A percentile compares a stretch with the other conserved stretches of the same genome.
Conservation (phyloP, 495 filamentous ascomycete species). For the Lepraria neglecta region DNA sequence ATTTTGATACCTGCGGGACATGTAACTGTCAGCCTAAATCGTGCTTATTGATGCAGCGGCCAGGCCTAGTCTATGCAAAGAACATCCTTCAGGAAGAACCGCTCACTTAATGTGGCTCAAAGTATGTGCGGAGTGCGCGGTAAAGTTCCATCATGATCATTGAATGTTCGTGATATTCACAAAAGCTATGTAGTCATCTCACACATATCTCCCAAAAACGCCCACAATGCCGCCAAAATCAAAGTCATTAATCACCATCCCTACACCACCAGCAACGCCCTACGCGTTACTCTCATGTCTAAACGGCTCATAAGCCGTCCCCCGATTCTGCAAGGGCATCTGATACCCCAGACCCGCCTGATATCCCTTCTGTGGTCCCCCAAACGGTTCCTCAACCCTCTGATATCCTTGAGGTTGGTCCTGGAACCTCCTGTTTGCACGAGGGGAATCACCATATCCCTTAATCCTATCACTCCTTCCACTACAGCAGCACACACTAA, state of each 20-base stretch:
- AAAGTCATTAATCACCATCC: background rate
- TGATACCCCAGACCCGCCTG: slow-evolving; percentile 21
- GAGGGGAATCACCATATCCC: slow-evolving; percentile 27
- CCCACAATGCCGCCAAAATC: slow-evolving; percentile 15
- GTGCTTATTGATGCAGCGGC: no score
- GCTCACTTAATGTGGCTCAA: no score
- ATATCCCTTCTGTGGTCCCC: slow-evolving; percentile 15
- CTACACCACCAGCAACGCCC: background rate
- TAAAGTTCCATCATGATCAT: no score
- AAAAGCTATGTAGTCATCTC: background rate
- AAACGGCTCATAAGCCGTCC: slow-evolving; percentile 40
- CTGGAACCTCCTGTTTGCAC: slow-evolving; percentile 30
- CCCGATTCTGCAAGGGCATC: slow-evolving; percentile 23
- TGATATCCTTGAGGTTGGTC: slow-evolving; percentile 37
- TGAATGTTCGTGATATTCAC: no score
- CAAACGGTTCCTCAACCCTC: slow-evolving; percentile 33
- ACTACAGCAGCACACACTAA: slow-evolving; percentile 85
- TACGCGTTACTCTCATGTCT: slow-evolving; percentile 27
- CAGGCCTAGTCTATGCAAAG: no score
- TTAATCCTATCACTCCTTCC: slow-evolving; percentile 37
- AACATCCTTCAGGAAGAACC: no score
- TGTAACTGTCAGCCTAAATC: no score
- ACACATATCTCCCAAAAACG: slow-evolving; percentile 1
- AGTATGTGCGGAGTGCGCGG: no score
- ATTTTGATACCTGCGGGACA: no score